Percentiles rank a stretch among this genome's conserved stretches.
phyloP scores from a whole-genome alignment of 192 early-diverging fungal species.

The Chytriomyces sp. region DNA sequence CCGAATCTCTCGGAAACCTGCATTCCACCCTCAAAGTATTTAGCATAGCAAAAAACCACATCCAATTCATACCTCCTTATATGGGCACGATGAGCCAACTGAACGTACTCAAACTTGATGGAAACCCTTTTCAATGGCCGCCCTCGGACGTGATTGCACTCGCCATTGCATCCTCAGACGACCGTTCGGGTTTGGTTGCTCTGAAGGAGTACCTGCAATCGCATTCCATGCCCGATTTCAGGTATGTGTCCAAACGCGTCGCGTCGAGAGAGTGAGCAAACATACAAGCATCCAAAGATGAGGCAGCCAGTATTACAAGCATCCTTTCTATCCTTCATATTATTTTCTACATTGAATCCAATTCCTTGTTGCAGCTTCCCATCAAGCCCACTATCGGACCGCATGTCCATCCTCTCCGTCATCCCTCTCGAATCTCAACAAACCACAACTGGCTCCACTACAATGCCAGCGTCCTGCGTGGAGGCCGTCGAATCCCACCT shows the following conservation, averaged over 20 bases:
- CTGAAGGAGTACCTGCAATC: not conserved
- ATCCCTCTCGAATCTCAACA: not conserved
- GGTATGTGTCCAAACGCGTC: not conserved
- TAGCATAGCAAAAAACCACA: slow-evolving; percentile 10
- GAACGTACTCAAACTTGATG: slow-evolving; percentile 10
- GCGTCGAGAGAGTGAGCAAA: not conserved
- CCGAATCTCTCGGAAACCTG: slow-evolving; percentile 6
- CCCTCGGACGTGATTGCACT: not conserved
- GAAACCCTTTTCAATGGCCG: slow-evolving; percentile 19
- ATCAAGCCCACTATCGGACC: too few relatives aligned
- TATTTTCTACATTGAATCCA: too few relatives aligned
- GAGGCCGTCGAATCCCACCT: not conserved
- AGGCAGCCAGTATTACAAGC: too few relatives aligned
- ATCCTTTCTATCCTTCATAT: too few relatives aligned
- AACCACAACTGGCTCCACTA: not conserved
- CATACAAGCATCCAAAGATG: not conserved
- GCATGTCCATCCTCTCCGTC: not conserved
- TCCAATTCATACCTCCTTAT: not conserved
- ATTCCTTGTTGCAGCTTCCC: too few relatives aligned
- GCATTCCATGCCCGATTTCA: not conserved
- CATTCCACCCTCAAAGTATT: slow-evolving; percentile 11
- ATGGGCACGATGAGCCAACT: not conserved
- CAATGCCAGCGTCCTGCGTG: not conserved
- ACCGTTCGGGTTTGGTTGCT: not conserved
- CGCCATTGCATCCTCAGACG: too few relatives aligned